Conservation (phyloP, 2,329 filamentous ascomycete species). For the Cadophora malorum region DNA sequence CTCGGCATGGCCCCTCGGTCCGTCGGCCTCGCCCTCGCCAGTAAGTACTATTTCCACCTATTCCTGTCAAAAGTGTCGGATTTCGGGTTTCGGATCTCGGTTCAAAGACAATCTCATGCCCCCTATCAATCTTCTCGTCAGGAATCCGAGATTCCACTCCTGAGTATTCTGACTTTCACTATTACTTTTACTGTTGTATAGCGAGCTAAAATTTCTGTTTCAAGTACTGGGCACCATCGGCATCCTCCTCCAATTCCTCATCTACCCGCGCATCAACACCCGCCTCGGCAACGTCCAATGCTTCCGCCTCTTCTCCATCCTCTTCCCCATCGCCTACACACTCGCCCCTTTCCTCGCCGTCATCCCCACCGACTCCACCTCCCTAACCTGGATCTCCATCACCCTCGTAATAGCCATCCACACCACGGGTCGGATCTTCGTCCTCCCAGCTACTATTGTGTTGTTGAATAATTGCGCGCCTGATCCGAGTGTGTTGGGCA, state of each 20-base stretch:
- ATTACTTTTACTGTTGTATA: too few species aligned
- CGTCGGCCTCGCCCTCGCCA: conserved; percentile 20
- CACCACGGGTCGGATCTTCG: conserved; percentile 8
- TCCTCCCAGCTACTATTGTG: conserved; percentile 9
- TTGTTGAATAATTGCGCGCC: conserved; percentile 20
- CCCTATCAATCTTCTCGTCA: too few species aligned
- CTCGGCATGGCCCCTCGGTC: conserved; percentile 12
- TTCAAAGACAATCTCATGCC: too few species aligned
- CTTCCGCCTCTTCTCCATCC: conserved; percentile 13
- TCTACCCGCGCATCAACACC: conserved; percentile 19
- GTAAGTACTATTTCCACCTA: too few species aligned
- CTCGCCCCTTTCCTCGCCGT: conserved; percentile 14
- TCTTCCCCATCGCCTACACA: conserved; percentile 18
- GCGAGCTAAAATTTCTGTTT: too few species aligned
- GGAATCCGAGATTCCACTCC: too few species aligned
- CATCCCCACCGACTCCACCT: background rate
- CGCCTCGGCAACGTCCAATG: conserved; percentile 17
- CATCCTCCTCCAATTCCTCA: conserved; percentile 16
- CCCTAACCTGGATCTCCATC: conserved; percentile 9
- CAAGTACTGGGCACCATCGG: conserved; percentile 10
- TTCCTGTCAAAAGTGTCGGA: too few species aligned
- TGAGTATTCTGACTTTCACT: too few species aligned
- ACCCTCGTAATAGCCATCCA: conserved; percentile 3
- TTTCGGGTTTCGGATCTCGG: too few species aligned
- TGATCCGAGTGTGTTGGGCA: conserved; percentile 12